phyloP scores from a whole-genome alignment of 768 basidiomycete genomes.

The Xerocomus brunneocitrinus region DNA sequence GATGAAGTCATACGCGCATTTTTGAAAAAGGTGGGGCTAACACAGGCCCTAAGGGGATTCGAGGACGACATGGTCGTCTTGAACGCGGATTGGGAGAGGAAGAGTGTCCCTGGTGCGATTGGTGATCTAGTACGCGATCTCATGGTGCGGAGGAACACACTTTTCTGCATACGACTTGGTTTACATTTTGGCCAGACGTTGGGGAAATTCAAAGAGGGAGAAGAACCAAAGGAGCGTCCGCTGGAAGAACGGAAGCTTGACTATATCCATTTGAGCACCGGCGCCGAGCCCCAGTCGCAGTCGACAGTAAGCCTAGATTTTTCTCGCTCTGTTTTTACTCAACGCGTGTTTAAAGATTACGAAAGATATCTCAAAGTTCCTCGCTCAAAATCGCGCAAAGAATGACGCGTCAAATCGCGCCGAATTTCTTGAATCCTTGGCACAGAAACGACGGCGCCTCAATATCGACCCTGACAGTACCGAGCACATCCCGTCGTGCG shows the following conservation, averaged over 20 bases:
- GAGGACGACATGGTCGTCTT: conserved; percentile 70
- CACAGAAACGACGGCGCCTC: conserved; percentile 49
- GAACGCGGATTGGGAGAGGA: conserved; percentile 60
- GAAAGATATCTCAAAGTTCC: conserved; percentile 65
- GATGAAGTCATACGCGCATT: conserved; percentile 54
- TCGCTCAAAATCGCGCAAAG: conserved; percentile 64
- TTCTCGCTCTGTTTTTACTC: not conserved
- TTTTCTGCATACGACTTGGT: not conserved
- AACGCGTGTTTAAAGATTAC: conserved; percentile 45
- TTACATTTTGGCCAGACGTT: conserved; percentile 17
- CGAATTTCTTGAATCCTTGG: conserved; percentile 63
- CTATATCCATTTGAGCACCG: conserved; percentile 50
- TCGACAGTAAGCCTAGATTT: conserved; percentile 47
- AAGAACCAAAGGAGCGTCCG: conserved; percentile 27
- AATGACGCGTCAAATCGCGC: conserved; percentile 74
- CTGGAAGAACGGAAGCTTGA: conserved; percentile 69
- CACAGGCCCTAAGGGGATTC: conserved; percentile 57
- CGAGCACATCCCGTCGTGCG: conserved; percentile 50
- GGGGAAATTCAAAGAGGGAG: conserved; percentile 29
- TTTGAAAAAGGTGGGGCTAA: conserved; percentile 49
- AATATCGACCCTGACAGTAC: conserved; percentile 33
- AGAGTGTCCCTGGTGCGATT: conserved; percentile 53
- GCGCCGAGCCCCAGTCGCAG: conserved; percentile 46
- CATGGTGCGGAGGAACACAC: conserved; percentile 36
- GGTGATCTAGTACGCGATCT: conserved; percentile 47